A percentile compares a stretch with the other conserved stretches of the same genome.
These are phyloP conservation scores for Acrasis kona DNA, from an alignment of 78 protist species.

Conservation along the genomic window DNA sequence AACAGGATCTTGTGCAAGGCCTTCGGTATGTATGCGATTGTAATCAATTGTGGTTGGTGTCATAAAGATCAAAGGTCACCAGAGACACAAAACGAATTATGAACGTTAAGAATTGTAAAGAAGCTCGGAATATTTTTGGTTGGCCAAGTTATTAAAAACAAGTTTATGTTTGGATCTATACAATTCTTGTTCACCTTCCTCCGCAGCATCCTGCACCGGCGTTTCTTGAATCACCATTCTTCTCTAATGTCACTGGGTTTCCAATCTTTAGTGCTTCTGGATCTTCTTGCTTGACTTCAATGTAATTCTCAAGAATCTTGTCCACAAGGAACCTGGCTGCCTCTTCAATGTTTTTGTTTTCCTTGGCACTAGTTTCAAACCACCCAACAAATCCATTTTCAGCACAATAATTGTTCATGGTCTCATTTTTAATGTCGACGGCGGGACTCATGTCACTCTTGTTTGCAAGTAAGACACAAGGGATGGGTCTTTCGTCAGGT, in stretches of 20 bases:
- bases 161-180: too few relatives aligned
- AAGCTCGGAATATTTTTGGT: too few relatives aligned
- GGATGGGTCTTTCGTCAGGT: slow-evolving; percentile 33
- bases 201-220: background rate
- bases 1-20: too few relatives aligned
- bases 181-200: background rate
- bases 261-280: background rate
- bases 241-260: background rate
- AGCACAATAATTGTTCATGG: slow-evolving; percentile 69
- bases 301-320: slow-evolving; percentile 34
- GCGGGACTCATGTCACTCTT: slow-evolving; percentile 42
- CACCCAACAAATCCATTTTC: slow-evolving; percentile 71
- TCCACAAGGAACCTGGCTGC: slow-evolving; percentile 59
- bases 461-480: slow-evolving; percentile 84
- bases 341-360: slow-evolving; percentile 62
- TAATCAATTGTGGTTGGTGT: too few relatives aligned
- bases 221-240: background rate
- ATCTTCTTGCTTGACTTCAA: background rate
- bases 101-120: too few relatives aligned
- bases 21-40: too few relatives aligned
- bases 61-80: too few relatives aligned
- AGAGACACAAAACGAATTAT: too few relatives aligned
- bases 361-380: slow-evolving; percentile 79
- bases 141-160: too few relatives aligned
- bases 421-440: slow-evolving; percentile 28